phyloP scores from a whole-genome alignment of 768 basidiomycete species.

The Mycena galopus region DNA sequence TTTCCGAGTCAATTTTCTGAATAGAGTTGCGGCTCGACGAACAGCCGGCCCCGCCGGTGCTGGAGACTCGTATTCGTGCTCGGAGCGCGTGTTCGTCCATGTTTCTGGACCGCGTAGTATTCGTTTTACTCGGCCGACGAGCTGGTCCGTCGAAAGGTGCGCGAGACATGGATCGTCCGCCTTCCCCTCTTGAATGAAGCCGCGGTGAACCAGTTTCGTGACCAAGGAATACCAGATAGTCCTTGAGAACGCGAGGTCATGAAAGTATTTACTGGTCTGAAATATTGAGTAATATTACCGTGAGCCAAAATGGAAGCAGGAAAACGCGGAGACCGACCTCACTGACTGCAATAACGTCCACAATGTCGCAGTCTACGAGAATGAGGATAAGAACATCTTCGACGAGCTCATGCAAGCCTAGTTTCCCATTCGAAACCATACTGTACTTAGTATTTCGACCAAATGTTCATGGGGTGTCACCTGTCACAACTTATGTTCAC shows the following conservation, averaged over 20 bases:
- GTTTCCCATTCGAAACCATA: no score
- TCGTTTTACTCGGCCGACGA: neutral
- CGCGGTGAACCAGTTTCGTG: neutral
- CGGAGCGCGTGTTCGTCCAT: neutral
- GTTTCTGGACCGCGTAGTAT: neutral
- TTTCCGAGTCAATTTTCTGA: neutral
- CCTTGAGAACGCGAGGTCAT: neutral
- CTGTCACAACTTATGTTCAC: no score
- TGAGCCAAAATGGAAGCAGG: neutral
- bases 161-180: neutral
- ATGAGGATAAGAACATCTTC: slow-evolving; percentile 18
- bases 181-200: slow-evolving; percentile 17
- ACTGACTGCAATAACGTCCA: slow-evolving; percentile 4
- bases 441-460: no score
- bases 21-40: neutral
- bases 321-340: neutral
- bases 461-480: no score
- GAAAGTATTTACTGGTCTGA: slow-evolving; percentile 11
- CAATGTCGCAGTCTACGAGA: slow-evolving; percentile 17
- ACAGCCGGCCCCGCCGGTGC: no score
- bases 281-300: no score
- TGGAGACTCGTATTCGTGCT: neutral
- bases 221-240: slow-evolving; percentile 9
- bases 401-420: neutral
- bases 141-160: slow-evolving; percentile 10